phyloP scores from a whole-genome alignment of 2,329 filamentous ascomycete species.

The Paraphaeosphaeria minitans region DNA sequence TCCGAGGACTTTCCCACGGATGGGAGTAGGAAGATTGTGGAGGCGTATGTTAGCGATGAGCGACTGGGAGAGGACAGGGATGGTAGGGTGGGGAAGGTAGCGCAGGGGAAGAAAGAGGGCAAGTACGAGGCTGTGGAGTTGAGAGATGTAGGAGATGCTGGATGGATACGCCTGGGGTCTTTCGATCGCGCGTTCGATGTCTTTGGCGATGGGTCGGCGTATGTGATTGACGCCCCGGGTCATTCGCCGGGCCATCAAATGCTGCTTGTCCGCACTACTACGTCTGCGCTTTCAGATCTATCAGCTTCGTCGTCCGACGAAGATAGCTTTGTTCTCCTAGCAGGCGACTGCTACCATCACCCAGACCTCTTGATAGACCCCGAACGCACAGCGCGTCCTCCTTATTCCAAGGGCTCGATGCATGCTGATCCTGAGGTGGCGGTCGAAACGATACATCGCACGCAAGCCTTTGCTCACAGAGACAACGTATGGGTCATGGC shows the following conservation, averaged over 20 bases:
- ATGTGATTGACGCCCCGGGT: slow-evolving; percentile 57
- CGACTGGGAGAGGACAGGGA: slow-evolving; percentile 27
- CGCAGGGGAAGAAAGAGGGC: slow-evolving; percentile 27
- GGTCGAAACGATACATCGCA: slow-evolving; percentile 33
- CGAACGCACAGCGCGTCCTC: slow-evolving; percentile 33
- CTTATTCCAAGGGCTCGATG: slow-evolving; percentile 35
- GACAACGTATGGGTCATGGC: slow-evolving; percentile 39
- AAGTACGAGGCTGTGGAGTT: slow-evolving; percentile 36
- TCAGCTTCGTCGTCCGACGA: slow-evolving; percentile 2
- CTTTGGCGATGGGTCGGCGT: slow-evolving; percentile 56
- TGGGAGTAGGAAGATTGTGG: slow-evolving; percentile 51
- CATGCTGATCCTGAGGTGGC: slow-evolving; percentile 35
- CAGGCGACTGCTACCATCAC: slow-evolving; percentile 42
- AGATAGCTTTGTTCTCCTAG: slow-evolving; percentile 36
- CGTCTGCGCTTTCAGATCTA: background rate
- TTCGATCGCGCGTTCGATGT: slow-evolving; percentile 56
- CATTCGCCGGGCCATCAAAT: slow-evolving; percentile 60
- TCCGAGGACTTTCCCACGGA: slow-evolving; percentile 50
- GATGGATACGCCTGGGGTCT: slow-evolving; percentile 46
- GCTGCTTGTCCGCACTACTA: slow-evolving; percentile 36
- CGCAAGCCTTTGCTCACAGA: slow-evolving; percentile 26
- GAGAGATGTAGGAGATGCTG: slow-evolving; percentile 43
- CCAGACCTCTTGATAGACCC: slow-evolving; percentile 35
- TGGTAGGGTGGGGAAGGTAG: slow-evolving; percentile 32
- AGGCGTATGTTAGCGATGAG: slow-evolving; percentile 38